phyloP scores from a whole-genome alignment of 2,329 filamentous ascomycete species.

The Fusarium sp. region DNA sequence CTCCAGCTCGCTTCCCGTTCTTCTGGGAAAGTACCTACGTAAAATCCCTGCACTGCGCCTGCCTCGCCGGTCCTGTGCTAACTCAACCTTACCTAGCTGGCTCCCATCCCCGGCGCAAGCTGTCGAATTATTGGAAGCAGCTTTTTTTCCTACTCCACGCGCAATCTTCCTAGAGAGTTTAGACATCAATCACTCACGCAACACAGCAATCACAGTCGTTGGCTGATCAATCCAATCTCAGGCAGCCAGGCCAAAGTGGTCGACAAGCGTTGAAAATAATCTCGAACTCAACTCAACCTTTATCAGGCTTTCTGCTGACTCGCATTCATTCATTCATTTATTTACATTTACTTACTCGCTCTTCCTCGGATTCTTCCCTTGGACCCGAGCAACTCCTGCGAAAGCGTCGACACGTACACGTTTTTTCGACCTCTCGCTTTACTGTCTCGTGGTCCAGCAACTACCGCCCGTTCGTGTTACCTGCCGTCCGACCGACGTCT shows the following conservation, averaged over 20 bases:
- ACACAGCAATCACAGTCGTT: slow-evolving; percentile 10
- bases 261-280: not conserved
- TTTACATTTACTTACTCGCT: not conserved
- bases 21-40: slow-evolving; percentile 31
- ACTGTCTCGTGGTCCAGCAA: slow-evolving; percentile 8
- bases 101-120: slow-evolving; percentile 14
- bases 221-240: slow-evolving; percentile 39
- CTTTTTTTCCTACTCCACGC: slow-evolving; percentile 35
- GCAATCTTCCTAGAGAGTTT: slow-evolving; percentile 14
- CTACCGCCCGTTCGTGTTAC: not conserved
- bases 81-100: slow-evolving; percentile 17
- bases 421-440: slow-evolving; percentile 13
- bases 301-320: not conserved
- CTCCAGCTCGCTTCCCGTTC: slow-evolving; percentile 36
- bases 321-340: not conserved
- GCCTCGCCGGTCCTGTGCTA: slow-evolving; percentile 25
- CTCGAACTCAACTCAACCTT: not conserved
- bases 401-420: slow-evolving; percentile 37
- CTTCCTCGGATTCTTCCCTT: slow-evolving; percentile 3
- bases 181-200: not conserved
- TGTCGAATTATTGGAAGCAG: slow-evolving; percentile 36
- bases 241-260: slow-evolving; percentile 2
- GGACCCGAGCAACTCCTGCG: slow-evolving; percentile 26
- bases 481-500: not conserved
- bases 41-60: slow-evolving; percentile 15